These are phyloP conservation scores for Paraleonurus japonicus DNA, from an alignment of 257 asterid species.

Conservation along the genomic window DNA sequence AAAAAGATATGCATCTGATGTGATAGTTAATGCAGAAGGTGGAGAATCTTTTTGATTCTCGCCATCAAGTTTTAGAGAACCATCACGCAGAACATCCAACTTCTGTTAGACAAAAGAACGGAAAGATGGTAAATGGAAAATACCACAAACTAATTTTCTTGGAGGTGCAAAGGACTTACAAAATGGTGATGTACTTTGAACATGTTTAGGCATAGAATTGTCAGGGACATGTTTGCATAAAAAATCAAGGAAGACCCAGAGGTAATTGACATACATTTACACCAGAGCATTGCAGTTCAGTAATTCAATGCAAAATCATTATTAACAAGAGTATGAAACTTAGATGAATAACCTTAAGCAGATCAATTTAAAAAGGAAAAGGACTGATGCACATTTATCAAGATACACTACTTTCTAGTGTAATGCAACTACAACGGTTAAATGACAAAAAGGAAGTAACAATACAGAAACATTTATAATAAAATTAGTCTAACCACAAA, in stretches of 20 bases:
- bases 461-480: not conserved
- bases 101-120: conserved; percentile 55
- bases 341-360: conserved; percentile 4
- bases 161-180: conserved; percentile 9
- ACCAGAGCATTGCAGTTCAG: conserved; percentile 8
- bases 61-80: conserved; percentile 51
- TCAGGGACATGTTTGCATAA: conserved; percentile 10
- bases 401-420: not conserved
- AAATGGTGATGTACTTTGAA: conserved; percentile 5
- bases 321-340: not conserved
- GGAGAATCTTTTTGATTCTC: conserved; percentile 55
- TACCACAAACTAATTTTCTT: conserved; percentile 19
- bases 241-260: conserved; percentile 16
- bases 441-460: conserved; percentile 2
- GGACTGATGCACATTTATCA: not conserved
- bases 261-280: conserved; percentile 16
- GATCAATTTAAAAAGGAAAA: not conserved
- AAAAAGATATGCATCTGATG: conserved; percentile 45
- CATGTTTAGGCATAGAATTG: conserved; percentile 15
- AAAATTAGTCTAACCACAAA: conserved; percentile 15
- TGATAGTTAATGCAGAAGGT: conserved; percentile 44
- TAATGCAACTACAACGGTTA: not conserved
- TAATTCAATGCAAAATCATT: conserved; percentile 1
- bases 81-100: conserved; percentile 55
- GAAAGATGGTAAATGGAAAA: conserved; percentile 28